A percentile compares a stretch with the other conserved stretches of the same genome.
phyloP scores from a whole-genome alignment of 768 basidiomycete genomes.

The Infundibulicybe gibba region DNA sequence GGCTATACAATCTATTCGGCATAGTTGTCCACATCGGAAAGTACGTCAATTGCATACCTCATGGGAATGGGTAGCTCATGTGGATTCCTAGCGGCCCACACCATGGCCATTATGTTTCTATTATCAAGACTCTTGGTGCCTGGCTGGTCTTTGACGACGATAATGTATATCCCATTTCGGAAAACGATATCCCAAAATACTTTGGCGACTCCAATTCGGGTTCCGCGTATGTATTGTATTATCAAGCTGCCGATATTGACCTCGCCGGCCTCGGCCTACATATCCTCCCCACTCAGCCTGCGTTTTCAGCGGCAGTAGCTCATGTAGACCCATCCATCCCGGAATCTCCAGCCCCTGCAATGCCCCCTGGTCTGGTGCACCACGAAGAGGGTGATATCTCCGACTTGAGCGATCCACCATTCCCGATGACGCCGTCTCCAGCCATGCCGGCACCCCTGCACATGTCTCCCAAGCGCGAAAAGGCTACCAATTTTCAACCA shows the following conservation, averaged over 20 bases:
- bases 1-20: conserved; percentile 91
- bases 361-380: conserved; percentile 23
- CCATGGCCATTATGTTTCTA: conserved; percentile 96
- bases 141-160: conserved; percentile 99
- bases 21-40: conserved; percentile 99
- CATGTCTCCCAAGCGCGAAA: background rate
- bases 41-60: conserved; percentile 48
- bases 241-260: conserved; percentile 90
- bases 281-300: background rate
- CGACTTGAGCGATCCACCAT: conserved; percentile 19
- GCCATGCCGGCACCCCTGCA: conserved; percentile 6
- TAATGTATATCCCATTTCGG: conserved; percentile 82
- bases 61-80: conserved; percentile 3
- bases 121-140: conserved; percentile 78
- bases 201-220: conserved; percentile 90
- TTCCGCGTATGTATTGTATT: conserved; percentile 95
- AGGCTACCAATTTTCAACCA: background rate
- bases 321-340: background rate
- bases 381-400: conserved; percentile 19
- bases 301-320: no score
- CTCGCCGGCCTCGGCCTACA: conserved; percentile 66
- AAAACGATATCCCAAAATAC: conserved; percentile 87
- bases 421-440: conserved; percentile 17
- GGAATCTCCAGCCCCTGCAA: conserved; percentile 12
- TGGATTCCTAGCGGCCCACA: conserved; percentile 76